Percentiles rank a stretch among this genome's conserved stretches.
Conservation (phyloP, 2,329 filamentous ascomycete genomes). For the Venturia pyrina region DNA sequence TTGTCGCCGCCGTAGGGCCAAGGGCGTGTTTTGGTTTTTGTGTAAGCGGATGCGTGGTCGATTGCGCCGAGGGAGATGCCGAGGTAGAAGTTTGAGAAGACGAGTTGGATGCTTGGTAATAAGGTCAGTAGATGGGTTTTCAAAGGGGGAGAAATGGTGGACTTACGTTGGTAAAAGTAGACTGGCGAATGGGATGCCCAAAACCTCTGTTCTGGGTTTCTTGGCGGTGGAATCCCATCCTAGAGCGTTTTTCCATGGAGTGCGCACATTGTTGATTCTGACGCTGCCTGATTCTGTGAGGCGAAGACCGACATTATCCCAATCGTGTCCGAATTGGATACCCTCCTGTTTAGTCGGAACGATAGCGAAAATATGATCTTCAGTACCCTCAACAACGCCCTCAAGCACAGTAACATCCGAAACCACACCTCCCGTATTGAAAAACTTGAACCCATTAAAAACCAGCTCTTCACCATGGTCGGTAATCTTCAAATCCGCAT, state of each 20-base stretch:
- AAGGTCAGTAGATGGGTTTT: background rate
- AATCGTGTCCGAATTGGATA: conserved; percentile 49
- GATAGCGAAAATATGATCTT: conserved; percentile 53
- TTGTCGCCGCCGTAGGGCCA: conserved; percentile 57
- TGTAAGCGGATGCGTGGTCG: conserved; percentile 46
- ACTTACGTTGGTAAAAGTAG: conserved; percentile 49
- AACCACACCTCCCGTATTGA: conserved; percentile 58
- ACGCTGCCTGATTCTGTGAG: conserved; percentile 55
- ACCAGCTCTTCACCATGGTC: conserved; percentile 44
- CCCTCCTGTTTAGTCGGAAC: conserved; percentile 49
- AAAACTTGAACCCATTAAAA: conserved; percentile 54
- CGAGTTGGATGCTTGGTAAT: conserved; percentile 45
- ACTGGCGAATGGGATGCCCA: conserved; percentile 45
- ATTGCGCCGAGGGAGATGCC: conserved; percentile 53
- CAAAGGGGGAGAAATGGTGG: no score
- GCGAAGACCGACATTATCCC: conserved; percentile 54
- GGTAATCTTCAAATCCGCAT: conserved; percentile 50
- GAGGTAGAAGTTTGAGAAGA: conserved; percentile 58
- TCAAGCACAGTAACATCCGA: conserved; percentile 58
- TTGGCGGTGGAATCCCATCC: conserved; percentile 47
- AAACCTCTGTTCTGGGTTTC: conserved; percentile 39
- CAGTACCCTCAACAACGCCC: conserved; percentile 47
- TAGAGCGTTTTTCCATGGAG: conserved; percentile 51
- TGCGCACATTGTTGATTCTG: conserved; percentile 46
- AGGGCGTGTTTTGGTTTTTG: conserved; percentile 44